Evolutionary conservation across 768 basidiomycete genomes (phyloP).

Genomic region (Leccinum rimulosum): DNA sequence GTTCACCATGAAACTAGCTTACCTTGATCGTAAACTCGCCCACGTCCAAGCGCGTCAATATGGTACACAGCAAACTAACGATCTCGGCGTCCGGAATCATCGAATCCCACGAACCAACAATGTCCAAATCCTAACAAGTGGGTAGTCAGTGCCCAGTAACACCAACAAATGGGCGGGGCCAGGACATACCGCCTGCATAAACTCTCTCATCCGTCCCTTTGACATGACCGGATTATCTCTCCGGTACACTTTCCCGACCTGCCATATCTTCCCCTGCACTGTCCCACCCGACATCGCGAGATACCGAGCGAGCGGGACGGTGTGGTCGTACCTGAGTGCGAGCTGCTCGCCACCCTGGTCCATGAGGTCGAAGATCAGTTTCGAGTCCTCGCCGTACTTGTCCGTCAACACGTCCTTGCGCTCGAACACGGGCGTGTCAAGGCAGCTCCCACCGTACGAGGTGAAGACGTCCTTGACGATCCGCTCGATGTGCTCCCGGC

Average conservation of each 20-base stretch:
- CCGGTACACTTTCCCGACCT: conserved; percentile 98
- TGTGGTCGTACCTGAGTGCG: conserved; percentile 92
- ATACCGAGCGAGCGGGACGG: conserved; percentile 93
- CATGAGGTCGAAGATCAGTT: conserved; percentile 95
- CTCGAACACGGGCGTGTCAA: conserved; percentile 98
- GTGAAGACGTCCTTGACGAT: conserved; percentile 88
- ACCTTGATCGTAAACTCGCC: conserved; percentile 96
- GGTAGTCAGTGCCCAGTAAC: not conserved
- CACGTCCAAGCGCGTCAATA: conserved; percentile 80
- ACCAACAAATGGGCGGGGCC: not conserved
- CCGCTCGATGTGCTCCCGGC: conserved; percentile 85
- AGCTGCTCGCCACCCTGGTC: conserved; percentile 98
- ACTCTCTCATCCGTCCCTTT: conserved; percentile 98
- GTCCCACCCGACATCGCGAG: conserved; percentile 94
- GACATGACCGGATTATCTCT: conserved; percentile 96
- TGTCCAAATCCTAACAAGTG: conserved; percentile 81
- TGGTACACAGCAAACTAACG: conserved; percentile 76
- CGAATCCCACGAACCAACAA: conserved; percentile 86
- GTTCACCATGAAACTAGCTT: not conserved
- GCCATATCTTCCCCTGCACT: conserved; percentile 84
- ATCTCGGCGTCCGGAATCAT: conserved; percentile 98
- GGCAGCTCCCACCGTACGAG: conserved; percentile 83
- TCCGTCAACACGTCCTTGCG: conserved; percentile 93
- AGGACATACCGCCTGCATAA: conserved; percentile 83
- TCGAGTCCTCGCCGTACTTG: conserved; percentile 97